Base-by-base conservation (phyloP, 75 land plant genomes). In the Cupressus sempervirens region DNA sequence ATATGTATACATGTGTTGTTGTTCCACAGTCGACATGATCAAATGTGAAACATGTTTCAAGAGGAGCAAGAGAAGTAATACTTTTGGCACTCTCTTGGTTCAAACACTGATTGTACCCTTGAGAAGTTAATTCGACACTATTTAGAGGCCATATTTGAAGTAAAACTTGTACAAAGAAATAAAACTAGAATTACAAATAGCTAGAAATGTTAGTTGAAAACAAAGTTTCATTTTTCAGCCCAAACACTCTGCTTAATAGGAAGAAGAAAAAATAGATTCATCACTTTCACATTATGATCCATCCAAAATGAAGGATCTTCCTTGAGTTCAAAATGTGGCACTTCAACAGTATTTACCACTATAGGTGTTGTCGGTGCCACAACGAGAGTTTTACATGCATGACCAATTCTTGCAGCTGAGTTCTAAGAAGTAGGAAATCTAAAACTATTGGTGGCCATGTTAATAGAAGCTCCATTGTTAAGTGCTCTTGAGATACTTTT, bases 231-330 rank as follows among this genome's bases (percentile, higher is more conserved):
- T n/a, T n/a, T n/a, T n/a, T n/a, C n/a, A n/a, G n/a, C n/a, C n/a
- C n/a, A n/a, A n/a, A n/a, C n/a, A n/a, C n/a, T 79, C 50, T 11
- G 45, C 81, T 43, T 79, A 8, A 79, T 43, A 11, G 23, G 16
- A 38, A 18, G 20, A 41, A 36, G 7, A 8, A 8, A 48, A 48
- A 48, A 7, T n/a, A n/a, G 74, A 30, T 70, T 70, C 74, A 30
- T 32, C 80, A 97, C 99, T 92, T 97, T 98, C 29, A 97, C 98
- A 92, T 94, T 97, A 86, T 96, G 96, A 76, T 96, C 98, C 91
- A 93, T 92, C 99, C 99, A 97, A 79, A 97, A 97, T 12, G 98
- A 89, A 30, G 91, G 91, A 82, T 96, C 95, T 54, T 94, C 98
- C 67, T 88, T 90, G 38, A 97, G 98, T 45, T 97, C 98, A 73